Conservation (phyloP, 305 asterid genomes). For the Fraxinus baroniana region DNA sequence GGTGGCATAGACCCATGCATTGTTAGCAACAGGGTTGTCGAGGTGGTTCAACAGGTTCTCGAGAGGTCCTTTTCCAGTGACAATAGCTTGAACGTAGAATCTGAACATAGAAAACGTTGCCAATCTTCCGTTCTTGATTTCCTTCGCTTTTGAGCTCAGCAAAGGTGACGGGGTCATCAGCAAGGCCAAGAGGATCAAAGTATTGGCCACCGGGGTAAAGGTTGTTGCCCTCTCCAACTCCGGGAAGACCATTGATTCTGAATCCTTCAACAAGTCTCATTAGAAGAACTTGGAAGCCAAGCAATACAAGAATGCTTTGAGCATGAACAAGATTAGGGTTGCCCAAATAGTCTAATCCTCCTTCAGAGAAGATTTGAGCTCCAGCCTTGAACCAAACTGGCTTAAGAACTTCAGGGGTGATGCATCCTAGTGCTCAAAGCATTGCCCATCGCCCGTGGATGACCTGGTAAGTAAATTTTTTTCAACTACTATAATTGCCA, state of each 20-base stretch:
- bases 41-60: constrained; percentile 80
- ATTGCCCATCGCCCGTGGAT: constrained; percentile 82
- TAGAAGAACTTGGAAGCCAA: constrained; percentile 68
- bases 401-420: constrained; percentile 67
- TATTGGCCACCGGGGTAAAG: constrained; percentile 85
- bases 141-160: constrained; percentile 78
- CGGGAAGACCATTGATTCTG: constrained; percentile 68
- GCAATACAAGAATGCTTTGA: constrained; percentile 75
- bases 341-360: constrained; percentile 76
- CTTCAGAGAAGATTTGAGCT: constrained; percentile 67
- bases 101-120: constrained; percentile 81
- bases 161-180: constrained; percentile 66
- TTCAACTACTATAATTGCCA: not conserved
- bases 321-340: constrained; percentile 79
- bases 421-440: constrained; percentile 83
- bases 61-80: constrained; percentile 62
- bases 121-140: constrained; percentile 72
- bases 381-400: constrained; percentile 91
- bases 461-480: constrained; percentile 34
- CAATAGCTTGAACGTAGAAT: constrained; percentile 65
- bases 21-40: constrained; percentile 77
- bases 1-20: constrained; percentile 87
- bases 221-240: constrained; percentile 76
- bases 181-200: constrained; percentile 78
- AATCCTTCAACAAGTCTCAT: constrained; percentile 81